Base-by-base conservation (phyloP, 306 rosid species). In the Ochetophila trinervis region DNA sequence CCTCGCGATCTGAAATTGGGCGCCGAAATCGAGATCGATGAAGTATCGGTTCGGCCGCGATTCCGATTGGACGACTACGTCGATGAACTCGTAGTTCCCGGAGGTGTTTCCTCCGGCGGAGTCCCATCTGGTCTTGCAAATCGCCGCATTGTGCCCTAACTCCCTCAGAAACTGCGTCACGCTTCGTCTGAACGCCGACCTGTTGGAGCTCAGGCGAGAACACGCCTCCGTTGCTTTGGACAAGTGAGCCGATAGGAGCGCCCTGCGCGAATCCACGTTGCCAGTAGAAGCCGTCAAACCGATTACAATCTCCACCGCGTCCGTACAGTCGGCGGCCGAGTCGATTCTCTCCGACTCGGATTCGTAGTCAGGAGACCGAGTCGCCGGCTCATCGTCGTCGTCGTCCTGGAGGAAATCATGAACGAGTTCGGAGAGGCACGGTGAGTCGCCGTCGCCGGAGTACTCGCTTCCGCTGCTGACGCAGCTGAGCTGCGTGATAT, bases 401-500 rank as follows among this genome's bases (percentile, higher is more conserved):
- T 65, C 76, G 0, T 69, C 81, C 30, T 82, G 81, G 1, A 89
- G 81, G 57, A 89, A 92, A 34, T 67, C 73, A 22, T 78, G 86
- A 13, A 92, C 89, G 60, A 92, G 96, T 63, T 77, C 91, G 23
- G 91, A 85, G 27, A 92, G 85, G 16, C 79, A 84, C 1, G 80
- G 96, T 0, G 86, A 87, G 19, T 51, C 69, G 53, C 77, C 79
- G n/a, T 51, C 69, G 56, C 77, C 78, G 56, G 95, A 91, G 73
- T 92, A 89, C 5, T 92, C 89, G 69, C 96, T 92, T 0, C 89
- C 98, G 72, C 95, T 89, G 83, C 95, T 87, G 7, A 16, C 66
- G 30, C 67, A 78, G 19, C 86, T 78, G 2, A 76, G 67, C 2
- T 36, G 77, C 50, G 67, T 71, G 72, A 57, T 21, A 47, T 78